Conservation (phyloP, 257 asterid genomes). For the Nicotiana attenuata region DNA sequence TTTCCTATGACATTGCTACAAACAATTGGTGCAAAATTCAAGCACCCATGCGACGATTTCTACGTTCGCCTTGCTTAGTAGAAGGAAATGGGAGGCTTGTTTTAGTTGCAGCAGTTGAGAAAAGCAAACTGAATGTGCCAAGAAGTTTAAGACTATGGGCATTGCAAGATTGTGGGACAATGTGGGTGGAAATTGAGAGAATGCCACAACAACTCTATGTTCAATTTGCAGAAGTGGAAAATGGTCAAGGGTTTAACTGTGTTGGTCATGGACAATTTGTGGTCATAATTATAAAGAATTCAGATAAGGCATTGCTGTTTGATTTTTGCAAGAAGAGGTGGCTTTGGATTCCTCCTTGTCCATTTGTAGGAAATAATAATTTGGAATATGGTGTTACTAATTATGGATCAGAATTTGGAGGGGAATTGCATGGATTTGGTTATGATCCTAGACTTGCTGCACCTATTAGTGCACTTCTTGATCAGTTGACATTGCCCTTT, state of each 20-base stretch:
- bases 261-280: constrained; percentile 72
- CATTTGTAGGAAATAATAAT: constrained; percentile 15
- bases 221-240: constrained; percentile 65
- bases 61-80: constrained; percentile 70
- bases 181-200: constrained; percentile 87
- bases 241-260: constrained; percentile 60
- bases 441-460: constrained; percentile 65
- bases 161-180: constrained; percentile 53
- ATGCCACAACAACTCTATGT: constrained; percentile 88
- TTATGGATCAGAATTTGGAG: constrained; percentile 18
- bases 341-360: constrained; percentile 86
- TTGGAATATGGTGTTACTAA: background rate
- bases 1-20: constrained; percentile 35
- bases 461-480: constrained; percentile 72
- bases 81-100: constrained; percentile 55
- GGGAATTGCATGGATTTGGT: constrained; percentile 69
- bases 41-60: constrained; percentile 89
- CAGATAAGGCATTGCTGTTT: constrained; percentile 54
- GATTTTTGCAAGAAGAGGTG: constrained; percentile 59
- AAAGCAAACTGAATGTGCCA: constrained; percentile 90
- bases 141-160: constrained; percentile 76
- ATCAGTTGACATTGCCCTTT: constrained; percentile 73
- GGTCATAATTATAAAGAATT: constrained; percentile 40
- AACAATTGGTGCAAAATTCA: constrained; percentile 82
- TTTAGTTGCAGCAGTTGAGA: constrained; percentile 82